Evolutionary conservation across 73 alveolate species (phyloP).

Genomic region (Tetrahymena borealis): DNA sequence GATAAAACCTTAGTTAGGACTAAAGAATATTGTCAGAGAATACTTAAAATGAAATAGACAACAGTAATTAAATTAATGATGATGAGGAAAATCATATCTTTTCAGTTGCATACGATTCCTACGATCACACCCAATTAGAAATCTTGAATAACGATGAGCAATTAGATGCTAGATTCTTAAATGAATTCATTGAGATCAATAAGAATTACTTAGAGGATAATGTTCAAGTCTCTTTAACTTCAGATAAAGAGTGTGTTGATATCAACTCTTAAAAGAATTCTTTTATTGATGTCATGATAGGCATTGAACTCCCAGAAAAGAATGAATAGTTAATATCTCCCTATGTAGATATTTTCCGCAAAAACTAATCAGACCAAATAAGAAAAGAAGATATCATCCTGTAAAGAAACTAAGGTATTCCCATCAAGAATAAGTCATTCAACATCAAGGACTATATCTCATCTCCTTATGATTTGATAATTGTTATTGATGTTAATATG

Average conservation of each 20-base stretch:
- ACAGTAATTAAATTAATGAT: neutral
- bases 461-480: neutral
- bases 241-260: neutral
- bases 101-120: neutral
- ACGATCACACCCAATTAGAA: neutral
- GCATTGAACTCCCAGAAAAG: neutral
- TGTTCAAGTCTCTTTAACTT: neutral
- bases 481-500: neutral
- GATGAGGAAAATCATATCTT: neutral
- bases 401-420: neutral
- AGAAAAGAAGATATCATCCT: neutral
- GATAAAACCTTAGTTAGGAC: neutral
- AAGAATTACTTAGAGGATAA: neutral
- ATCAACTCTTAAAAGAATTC: neutral
- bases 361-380: neutral
- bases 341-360: neutral
- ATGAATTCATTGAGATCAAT: neutral
- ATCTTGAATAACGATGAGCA: neutral
- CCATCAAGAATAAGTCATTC: neutral
- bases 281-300: neutral
- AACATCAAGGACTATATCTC: neutral
- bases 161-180: neutral
- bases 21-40: neutral
- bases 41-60: neutral
- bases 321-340: neutral